These are phyloP conservation scores for Thinopyrum elongatum DNA, from an alignment of 176 grass and related monocot species.

Conservation along the genomic window DNA sequence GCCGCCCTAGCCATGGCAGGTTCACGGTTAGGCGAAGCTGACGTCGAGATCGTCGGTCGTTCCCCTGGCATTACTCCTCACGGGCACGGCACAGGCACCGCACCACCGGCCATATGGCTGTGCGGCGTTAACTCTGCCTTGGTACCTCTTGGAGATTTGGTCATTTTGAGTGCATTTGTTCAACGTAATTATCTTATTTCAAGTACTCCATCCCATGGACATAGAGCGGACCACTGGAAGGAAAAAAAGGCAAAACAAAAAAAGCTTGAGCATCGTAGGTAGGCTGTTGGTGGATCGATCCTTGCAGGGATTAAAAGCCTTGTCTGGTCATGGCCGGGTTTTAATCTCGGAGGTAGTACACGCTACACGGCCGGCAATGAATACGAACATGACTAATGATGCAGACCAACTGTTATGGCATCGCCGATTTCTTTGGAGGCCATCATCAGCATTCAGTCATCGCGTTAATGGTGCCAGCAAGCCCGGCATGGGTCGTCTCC, in stretches of 20 bases:
- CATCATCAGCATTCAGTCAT: not conserved
- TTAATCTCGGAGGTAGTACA: not conserved
- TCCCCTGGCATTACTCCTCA: too few species aligned
- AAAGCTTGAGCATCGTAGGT: not conserved
- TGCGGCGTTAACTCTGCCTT: too few species aligned
- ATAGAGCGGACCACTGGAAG: too few species aligned
- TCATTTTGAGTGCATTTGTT: too few species aligned
- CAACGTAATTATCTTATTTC: too few species aligned
- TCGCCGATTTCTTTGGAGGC: not conserved
- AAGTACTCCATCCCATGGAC: too few species aligned
- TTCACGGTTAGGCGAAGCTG: too few species aligned
- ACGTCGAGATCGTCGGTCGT: too few species aligned
- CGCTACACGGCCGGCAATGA: not conserved
- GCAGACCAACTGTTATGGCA: conserved; percentile 7
- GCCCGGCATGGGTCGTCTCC: not conserved
- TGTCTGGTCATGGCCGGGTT: conserved; percentile 3
- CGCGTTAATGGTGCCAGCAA: not conserved
- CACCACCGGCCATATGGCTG: too few species aligned
- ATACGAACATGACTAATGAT: not conserved
- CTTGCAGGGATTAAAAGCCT: not conserved
- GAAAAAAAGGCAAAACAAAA: not conserved
- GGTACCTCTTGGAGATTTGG: too few species aligned
- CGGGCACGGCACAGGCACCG: too few species aligned
- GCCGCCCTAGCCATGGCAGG: too few species aligned
- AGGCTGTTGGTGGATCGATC: not conserved